These are phyloP conservation scores for Postia placenta DNA, from an alignment of 768 basidiomycete species.

Conservation along the genomic window DNA sequence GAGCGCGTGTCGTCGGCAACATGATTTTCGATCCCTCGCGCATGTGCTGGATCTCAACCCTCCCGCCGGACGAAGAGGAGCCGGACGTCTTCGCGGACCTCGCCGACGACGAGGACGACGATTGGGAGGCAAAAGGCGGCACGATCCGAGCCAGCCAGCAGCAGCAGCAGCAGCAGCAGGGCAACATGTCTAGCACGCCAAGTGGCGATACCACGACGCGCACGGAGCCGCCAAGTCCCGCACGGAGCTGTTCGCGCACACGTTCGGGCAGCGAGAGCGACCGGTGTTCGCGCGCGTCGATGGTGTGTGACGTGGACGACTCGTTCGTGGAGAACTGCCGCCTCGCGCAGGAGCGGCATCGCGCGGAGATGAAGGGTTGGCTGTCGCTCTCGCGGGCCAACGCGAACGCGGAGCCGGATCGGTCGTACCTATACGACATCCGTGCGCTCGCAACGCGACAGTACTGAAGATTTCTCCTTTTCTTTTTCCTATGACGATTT, in stretches of 20 bases:
- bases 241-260: conserved; percentile 54
- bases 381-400: conserved; percentile 17
- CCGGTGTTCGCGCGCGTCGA: conserved; percentile 73
- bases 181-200: conserved; percentile 17
- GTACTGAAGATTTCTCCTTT: conserved; percentile 39
- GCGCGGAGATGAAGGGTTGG: conserved; percentile 84
- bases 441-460: conserved; percentile 81
- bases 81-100: conserved; percentile 93
- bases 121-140: conserved; percentile 69
- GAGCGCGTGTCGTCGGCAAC: conserved; percentile 89
- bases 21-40: conserved; percentile 95
- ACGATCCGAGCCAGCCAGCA: conserved; percentile 68
- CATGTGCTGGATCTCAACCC: conserved; percentile 92
- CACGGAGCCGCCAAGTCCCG: conserved; percentile 45
- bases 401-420: conserved; percentile 39
- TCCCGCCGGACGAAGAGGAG: conserved; percentile 86
- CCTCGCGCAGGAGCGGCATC: conserved; percentile 77
- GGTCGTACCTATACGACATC: conserved; percentile 72
- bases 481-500: conserved; percentile 1
- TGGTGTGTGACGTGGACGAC: conserved; percentile 74
- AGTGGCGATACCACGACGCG: conserved; percentile 27
- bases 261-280: conserved; percentile 75
- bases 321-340: conserved; percentile 67
- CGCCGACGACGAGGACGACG: conserved; percentile 83
- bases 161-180: conserved; percentile 18